Evolutionary conservation across 495 filamentous ascomycete species (phyloP).

Genomic region (Parmelia sp.): DNA sequence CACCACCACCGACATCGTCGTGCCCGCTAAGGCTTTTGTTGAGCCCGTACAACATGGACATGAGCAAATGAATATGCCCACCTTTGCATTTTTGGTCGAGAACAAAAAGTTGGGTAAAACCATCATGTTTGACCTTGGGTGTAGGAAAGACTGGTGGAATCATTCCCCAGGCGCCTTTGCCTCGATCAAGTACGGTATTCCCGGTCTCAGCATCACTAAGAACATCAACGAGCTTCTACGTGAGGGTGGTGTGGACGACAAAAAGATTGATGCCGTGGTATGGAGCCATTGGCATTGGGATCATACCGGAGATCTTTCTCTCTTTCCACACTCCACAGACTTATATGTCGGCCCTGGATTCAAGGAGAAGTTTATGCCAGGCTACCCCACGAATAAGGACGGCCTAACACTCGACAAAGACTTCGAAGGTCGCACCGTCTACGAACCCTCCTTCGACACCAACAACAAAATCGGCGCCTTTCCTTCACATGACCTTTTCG

Average conservation of each 20-base stretch:
- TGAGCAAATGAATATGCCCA: slow-evolving; percentile 34
- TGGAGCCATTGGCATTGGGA: slow-evolving; percentile 51
- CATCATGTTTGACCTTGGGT: slow-evolving; percentile 33
- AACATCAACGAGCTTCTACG: slow-evolving; percentile 31
- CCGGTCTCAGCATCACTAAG: slow-evolving; percentile 26
- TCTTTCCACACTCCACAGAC: slow-evolving; percentile 31
- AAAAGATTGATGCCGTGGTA: slow-evolving; percentile 28
- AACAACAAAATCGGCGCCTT: slow-evolving; percentile 40
- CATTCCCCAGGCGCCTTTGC: slow-evolving; percentile 17
- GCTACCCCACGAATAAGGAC: slow-evolving; percentile 28
- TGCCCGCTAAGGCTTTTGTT: slow-evolving; percentile 31
- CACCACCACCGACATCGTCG: slow-evolving; percentile 32
- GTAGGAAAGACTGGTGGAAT: slow-evolving; percentile 33
- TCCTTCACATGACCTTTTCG: slow-evolving; percentile 49
- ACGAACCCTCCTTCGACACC: slow-evolving; percentile 41
- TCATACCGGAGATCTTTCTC: slow-evolving; percentile 32
- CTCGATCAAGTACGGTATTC: slow-evolving; percentile 21
- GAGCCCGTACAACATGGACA: slow-evolving; percentile 34
- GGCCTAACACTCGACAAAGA: slow-evolving; percentile 29
- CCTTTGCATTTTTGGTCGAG: slow-evolving; percentile 34
- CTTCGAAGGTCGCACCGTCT: slow-evolving; percentile 32
- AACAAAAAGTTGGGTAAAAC: slow-evolving; percentile 28
- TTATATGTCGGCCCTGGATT: slow-evolving; percentile 35
- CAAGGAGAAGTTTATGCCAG: slow-evolving; percentile 30
- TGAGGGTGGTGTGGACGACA: slow-evolving; percentile 25